Conservation (phyloP, 2,329 filamentous ascomycete species). For the Xylariaceae sp. region DNA sequence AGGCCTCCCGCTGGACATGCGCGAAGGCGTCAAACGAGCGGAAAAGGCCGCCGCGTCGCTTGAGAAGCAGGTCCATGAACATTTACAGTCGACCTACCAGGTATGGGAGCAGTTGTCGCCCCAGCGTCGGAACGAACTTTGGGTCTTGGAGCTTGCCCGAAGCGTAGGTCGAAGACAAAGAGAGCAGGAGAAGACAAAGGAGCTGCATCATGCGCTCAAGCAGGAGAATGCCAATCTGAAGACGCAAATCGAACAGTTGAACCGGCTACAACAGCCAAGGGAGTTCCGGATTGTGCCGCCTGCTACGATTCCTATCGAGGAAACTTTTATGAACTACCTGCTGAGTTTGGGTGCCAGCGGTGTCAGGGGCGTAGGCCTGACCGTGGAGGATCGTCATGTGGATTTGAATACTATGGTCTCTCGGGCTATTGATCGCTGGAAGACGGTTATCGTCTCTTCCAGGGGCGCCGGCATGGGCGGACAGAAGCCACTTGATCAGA, state of each 20-base stretch:
- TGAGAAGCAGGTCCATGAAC: constrained; percentile 64
- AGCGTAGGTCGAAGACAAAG: constrained; percentile 52
- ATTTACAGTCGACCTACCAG: constrained; percentile 69
- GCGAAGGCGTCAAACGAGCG: constrained; percentile 43
- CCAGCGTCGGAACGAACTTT: constrained; percentile 53
- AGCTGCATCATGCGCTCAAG: constrained; percentile 44
- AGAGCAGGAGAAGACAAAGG: constrained; percentile 47
- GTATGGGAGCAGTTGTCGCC: constrained; percentile 65
- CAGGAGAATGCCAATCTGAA: constrained; percentile 55
- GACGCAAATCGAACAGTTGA: constrained; percentile 54
- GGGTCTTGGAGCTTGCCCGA: constrained; percentile 57
- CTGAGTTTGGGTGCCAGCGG: constrained; percentile 42
- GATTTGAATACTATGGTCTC: constrained; percentile 49
- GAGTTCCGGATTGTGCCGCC: constrained; percentile 53
- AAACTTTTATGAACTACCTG: constrained; percentile 42
- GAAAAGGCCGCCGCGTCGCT: constrained; percentile 52
- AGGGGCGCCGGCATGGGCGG: constrained; percentile 44
- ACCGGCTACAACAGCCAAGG: constrained; percentile 52
- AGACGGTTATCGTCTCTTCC: constrained; percentile 50
- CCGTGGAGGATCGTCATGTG: constrained; percentile 45
- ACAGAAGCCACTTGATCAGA: constrained; percentile 45
- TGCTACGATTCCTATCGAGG: constrained; percentile 46
- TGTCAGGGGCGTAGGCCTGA: constrained; percentile 40
- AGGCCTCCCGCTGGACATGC: constrained; percentile 39
- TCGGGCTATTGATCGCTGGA: constrained; percentile 57